Evolutionary conservation across 2,329 filamentous ascomycete species (phyloP).

Genomic region (Xylaria digitata): DNA sequence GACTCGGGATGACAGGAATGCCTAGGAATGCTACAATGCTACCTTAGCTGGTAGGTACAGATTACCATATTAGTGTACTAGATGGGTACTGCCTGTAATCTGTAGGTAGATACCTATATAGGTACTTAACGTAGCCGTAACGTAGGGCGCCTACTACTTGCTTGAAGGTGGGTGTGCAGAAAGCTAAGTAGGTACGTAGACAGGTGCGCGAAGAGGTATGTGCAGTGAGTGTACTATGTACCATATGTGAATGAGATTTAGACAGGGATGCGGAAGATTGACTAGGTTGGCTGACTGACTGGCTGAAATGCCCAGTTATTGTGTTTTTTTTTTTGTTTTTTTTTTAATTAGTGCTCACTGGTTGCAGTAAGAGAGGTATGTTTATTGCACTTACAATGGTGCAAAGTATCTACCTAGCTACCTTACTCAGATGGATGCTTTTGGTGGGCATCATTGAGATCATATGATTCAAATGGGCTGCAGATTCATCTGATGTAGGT

Average conservation of each 20-base stretch:
- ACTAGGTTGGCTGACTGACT: background rate
- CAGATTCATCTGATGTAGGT: too few species aligned
- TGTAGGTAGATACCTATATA: background rate
- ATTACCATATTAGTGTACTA: background rate
- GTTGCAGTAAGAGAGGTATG: too few species aligned
- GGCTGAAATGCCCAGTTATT: background rate
- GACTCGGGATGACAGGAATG: conserved; percentile 21
- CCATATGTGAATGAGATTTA: background rate
- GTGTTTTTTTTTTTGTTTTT: background rate
- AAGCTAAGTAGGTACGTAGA: background rate
- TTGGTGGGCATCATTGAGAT: too few species aligned
- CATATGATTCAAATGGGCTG: too few species aligned
- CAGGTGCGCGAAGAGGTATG: background rate
- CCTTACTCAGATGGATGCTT: too few species aligned
- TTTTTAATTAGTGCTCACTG: background rate
- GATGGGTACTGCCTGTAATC: background rate
- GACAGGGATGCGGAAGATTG: conserved; percentile 2
- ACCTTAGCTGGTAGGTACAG: background rate
- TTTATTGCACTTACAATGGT: too few species aligned
- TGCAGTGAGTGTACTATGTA: background rate
- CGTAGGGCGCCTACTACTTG: too few species aligned
- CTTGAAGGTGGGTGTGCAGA: too few species aligned
- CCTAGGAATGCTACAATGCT: background rate
- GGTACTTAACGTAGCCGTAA: background rate
- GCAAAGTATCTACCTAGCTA: too few species aligned